Base-by-base conservation (phyloP, 2,329 filamentous ascomycete species). In the Tolypocladium inflatum region DNA sequence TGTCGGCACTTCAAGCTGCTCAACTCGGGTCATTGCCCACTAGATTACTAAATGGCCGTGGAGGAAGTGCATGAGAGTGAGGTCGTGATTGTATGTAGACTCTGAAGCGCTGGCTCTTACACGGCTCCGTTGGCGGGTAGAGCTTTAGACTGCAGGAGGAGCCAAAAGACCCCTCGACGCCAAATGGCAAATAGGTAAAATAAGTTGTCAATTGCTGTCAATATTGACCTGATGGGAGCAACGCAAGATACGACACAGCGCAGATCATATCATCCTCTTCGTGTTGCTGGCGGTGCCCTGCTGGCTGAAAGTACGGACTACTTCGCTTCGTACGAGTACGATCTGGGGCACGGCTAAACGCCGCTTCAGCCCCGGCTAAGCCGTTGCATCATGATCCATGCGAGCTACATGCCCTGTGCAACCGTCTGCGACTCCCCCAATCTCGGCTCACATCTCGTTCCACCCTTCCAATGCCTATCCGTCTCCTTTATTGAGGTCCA, bases 311-410 rank as follows among this genome's bases (percentile, higher is more conserved):
- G n/a, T n/a, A n/a, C n/a, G n/a, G n/a, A n/a, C n/a, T n/a, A n/a
- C n/a, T n/a, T n/a, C n/a, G n/a, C n/a, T n/a, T n/a, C n/a, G n/a
- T n/a, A 26, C 26, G 2, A 26, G 26, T 26, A 30, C 26, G 26
- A 30, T 6, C 26, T 30, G 8, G n/a, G 17, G 35, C 30, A 10
- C 67, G 68, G 68, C 54, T 69, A 70, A 70, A 67, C 66, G 62
- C 57, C 63, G 67, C 60, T 54, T 57, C 61, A 67, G 57, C 59
- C 51, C 64, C 68, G 68, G 69, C 61, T 69, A 71, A 69, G 65
- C 51, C 61, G 33, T 39, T 48, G 35, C 59, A 68, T 67, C 65
- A 21, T 19, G 48, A 13, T 6, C 17, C 38, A 42, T 43, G 39
- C 26, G 26, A 38, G 41, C 54, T 55, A 55, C 53, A 43, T 55